Evolutionary conservation across 306 rosid genomes (phyloP).

Genomic region (Herpetospermum pedunculosum): DNA sequence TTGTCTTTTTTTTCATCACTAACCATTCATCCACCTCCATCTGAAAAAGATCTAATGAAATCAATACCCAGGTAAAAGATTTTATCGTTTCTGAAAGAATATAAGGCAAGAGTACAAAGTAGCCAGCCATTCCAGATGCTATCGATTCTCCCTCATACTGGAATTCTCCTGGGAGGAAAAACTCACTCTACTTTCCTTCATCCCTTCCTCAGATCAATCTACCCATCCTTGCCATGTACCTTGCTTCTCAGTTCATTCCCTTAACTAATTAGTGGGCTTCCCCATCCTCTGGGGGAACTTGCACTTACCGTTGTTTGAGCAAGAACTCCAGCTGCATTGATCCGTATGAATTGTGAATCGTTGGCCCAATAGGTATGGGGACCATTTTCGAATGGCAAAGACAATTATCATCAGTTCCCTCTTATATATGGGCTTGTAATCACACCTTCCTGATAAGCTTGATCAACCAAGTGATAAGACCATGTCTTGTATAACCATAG

Average conservation of each 20-base stretch:
- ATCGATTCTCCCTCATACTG: not conserved
- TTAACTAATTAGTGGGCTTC: not conserved
- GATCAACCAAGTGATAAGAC: not conserved
- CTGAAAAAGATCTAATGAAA: not conserved
- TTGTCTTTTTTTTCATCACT: not conserved
- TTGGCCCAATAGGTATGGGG: not conserved
- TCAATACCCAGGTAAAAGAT: not conserved
- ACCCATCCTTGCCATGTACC: not conserved
- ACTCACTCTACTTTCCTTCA: not conserved
- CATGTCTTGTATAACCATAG: not conserved
- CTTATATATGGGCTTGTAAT: not conserved
- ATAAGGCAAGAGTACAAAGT: not conserved
- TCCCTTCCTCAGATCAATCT: not conserved
- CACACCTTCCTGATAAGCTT: not conserved
- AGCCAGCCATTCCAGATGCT: not conserved
- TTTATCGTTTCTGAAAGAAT: not conserved
- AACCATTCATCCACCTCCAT: conserved; percentile 1
- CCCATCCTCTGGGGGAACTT: not conserved
- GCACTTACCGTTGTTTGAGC: not conserved
- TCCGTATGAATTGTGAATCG: not conserved
- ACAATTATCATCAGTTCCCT: not conserved
- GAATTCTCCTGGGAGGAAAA: not conserved
- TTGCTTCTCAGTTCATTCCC: not conserved
- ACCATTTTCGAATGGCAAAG: not conserved
- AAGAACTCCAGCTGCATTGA: not conserved